Evolutionary conservation across 148 eudicot genomes (phyloP).

Genomic region (Spergularia marina): DNA sequence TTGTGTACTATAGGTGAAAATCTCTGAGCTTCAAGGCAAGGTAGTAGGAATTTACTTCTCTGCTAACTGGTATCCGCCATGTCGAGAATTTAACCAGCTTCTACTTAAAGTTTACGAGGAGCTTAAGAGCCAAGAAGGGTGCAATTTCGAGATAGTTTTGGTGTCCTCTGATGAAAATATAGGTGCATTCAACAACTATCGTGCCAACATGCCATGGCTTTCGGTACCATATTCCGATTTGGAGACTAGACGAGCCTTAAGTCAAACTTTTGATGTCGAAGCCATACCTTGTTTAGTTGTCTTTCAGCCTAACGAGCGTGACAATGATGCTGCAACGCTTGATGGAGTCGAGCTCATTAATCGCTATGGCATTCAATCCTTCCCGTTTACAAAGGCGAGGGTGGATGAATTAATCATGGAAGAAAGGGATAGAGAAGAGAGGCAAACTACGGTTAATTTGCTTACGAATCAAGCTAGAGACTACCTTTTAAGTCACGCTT

Average conservation of each 20-base stretch:
- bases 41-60: constrained; percentile 67
- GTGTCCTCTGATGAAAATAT: constrained; percentile 70
- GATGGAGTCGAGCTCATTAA: constrained; percentile 62
- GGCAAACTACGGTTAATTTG: constrained; percentile 47
- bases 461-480: constrained; percentile 44
- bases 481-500: constrained; percentile 46
- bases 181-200: constrained; percentile 45
- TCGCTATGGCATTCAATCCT: constrained; percentile 52
- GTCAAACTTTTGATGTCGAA: constrained; percentile 48
- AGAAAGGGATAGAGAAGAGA: constrained; percentile 50
- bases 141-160: constrained; percentile 52
- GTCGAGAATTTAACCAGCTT: constrained; percentile 44
- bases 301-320: constrained; percentile 36
- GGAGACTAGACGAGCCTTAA: constrained; percentile 45
- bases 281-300: constrained; percentile 59
- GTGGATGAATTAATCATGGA: constrained; percentile 44
- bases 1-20: constrained; percentile 44
- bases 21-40: constrained; percentile 63
- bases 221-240: constrained; percentile 67
- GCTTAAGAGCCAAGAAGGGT: constrained; percentile 29
- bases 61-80: constrained; percentile 67
- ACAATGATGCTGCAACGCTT: neutral
- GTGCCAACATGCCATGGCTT: constrained; percentile 68
- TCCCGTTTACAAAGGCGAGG: constrained; percentile 54
- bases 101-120: constrained; percentile 42